Base-by-base conservation (phyloP, 129 eudicot species). In the Flaveria robusta region DNA sequence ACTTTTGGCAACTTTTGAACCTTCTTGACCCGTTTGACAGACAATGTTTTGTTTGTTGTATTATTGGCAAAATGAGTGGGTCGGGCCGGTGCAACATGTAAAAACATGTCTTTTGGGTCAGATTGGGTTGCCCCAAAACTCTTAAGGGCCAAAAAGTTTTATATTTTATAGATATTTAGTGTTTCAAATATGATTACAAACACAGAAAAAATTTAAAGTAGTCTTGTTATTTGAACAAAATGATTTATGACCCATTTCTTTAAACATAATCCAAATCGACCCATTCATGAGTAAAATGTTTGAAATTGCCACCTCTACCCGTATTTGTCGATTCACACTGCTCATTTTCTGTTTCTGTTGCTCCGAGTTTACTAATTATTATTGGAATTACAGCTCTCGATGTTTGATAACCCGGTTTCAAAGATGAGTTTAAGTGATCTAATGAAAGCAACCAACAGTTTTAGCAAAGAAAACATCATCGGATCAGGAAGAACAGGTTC, bases 381-480 rank as follows among this genome's bases (percentile, higher is more conserved):
- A 11, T 34, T 51, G 18, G 11, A 59, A 63, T 56, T 81, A 18
- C 92, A 93, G 98, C 91, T 93, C 27, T 93, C 92, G 39, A 81
- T 90, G 96, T 93, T 93, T 45, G 96, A 88, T 75, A 87, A 90
- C 47, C 85, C 97, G 24, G 72, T 88, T 49, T 88, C 96, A 5
- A 93, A 90, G 83, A 90, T 93, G 92, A 86, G 88, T 85, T 75
- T 93, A n/a, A 84, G 84, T 62, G 98, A 93, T 82, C 87, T 93
- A 77, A 90, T 93, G 98, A 90, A 85, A 78, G 95, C 98, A n/a
- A 93, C 98, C 10, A 83, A 85, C 74, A 79, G 83, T 79, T 93
- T 93, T 74, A 88, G 95, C 89, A 90, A 90, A 74, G 81, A 87
- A 74, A 88, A 90, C 71, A 85, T 93, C 49, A 87, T 93, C 26